These are phyloP conservation scores for Capsella bursapastoris DNA, from an alignment of 345 rosid species.

Conservation along the genomic window DNA sequence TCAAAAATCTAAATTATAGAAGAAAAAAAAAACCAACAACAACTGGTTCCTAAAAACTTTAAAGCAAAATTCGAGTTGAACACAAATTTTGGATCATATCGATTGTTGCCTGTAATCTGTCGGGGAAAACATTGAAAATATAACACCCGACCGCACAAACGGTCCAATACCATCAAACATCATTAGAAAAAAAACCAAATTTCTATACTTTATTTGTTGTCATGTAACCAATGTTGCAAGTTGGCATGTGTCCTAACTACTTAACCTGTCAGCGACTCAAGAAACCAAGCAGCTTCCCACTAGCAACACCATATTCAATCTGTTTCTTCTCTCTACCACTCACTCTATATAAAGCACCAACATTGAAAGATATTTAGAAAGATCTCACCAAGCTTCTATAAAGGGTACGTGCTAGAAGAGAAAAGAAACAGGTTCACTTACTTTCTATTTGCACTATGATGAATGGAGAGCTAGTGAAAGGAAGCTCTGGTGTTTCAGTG, in stretches of 20 bases:
- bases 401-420: conserved; percentile 7
- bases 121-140: conserved; percentile 30
- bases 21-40: too few relatives aligned
- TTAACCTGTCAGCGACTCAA: conserved; percentile 28
- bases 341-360: conserved; percentile 19
- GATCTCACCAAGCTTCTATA: conserved; percentile 1
- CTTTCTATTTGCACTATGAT: conserved; percentile 8
- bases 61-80: background rate
- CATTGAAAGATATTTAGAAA: background rate
- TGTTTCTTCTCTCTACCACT: background rate
- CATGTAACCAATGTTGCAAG: conserved; percentile 34
- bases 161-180: conserved; percentile 42
- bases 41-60: too few relatives aligned
- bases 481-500: background rate
- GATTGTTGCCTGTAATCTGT: conserved; percentile 11
- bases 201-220: background rate
- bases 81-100: background rate
- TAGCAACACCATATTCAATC: conserved; percentile 19
- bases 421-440: background rate
- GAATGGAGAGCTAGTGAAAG: conserved; percentile 18
- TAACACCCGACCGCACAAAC: conserved; percentile 32
- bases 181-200: background rate
- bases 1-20: too few relatives aligned
- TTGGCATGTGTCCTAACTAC: conserved; percentile 39
- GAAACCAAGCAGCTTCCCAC: conserved; percentile 36